Conservation (phyloP, 805 yeast genomes). For the Saturnispora mendoncae region DNA sequence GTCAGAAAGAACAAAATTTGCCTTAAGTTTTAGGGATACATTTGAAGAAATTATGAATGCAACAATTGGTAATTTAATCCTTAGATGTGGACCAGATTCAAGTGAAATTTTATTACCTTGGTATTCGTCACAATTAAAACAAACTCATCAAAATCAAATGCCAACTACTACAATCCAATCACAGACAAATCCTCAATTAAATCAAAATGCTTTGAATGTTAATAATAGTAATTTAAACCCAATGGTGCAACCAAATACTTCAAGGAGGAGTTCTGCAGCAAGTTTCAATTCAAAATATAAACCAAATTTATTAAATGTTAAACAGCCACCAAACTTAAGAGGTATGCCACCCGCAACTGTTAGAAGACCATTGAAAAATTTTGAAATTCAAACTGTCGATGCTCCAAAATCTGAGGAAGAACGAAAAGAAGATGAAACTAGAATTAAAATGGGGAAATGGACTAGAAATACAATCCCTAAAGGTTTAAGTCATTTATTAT, state of each 20-base stretch:
- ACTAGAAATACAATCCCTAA: constrained; percentile 46
- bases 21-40: constrained; percentile 53
- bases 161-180: too few species aligned
- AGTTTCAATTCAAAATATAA: background rate
- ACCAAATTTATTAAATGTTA: background rate
- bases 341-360: constrained; percentile 57
- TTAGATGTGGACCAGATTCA: constrained; percentile 56
- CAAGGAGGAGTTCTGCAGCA: background rate
- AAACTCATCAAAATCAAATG: constrained; percentile 1
- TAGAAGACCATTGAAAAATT: constrained; percentile 35
- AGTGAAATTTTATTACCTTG: constrained; percentile 41
- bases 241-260: background rate
- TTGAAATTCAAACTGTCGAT: constrained; percentile 27
- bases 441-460: constrained; percentile 41
- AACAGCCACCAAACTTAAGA: background rate
- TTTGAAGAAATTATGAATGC: constrained; percentile 61
- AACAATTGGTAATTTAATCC: constrained; percentile 52
- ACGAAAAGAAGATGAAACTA: constrained; percentile 38
- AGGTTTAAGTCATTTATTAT: constrained; percentile 42
- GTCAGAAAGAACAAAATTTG: constrained; percentile 58
- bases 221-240: background rate
- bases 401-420: constrained; percentile 30
- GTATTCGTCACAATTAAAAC: constrained; percentile 11
- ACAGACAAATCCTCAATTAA: too few species aligned
- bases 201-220: background rate